Evolutionary conservation across 176 grass and related monocot genomes (phyloP), one percentile per base, ranked within the genome.

Genomic region (Tillandsia leiboldiana): DNA sequence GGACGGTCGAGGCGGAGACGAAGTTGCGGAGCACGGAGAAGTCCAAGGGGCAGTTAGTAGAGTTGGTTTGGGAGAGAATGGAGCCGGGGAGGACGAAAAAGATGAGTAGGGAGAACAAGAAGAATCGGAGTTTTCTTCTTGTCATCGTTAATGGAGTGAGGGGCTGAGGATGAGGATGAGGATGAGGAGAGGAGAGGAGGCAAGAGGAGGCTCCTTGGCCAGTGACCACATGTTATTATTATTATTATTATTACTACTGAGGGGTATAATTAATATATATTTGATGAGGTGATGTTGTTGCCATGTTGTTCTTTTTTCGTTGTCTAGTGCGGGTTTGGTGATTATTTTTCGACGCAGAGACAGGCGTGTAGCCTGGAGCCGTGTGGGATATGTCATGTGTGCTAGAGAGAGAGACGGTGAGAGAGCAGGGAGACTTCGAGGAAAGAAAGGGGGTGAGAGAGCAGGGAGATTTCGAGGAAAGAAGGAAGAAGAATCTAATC

Each of bases 41-140:
- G 83, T 92, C 81, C 2, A 97, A 86, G 3, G 86, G 89, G 77
- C 94, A 96, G 81, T 26, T 68, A 72, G 68, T 5, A n/a, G 29
- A 72, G 24, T 12, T 67, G 67, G n/a, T 9, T 52, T n/a, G 71
- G 78, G 33, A 56, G 57, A 24, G 73, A 22, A 14, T 57, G 29
- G 71, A 26, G 1, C 62, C 13, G 8, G 18, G 50, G 2, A 56
- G 20, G 26, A 56, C 13, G 4, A 2, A 26, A 61, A 71, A 52
- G 24, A 64, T 15, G 67, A 76, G 12, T 11, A 10, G 29, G 58
- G 61, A 48, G 26, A 15, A 53, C 68, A 28, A 7, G 79, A 9
- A 50, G 73, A 51, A 69, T 64, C 51, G 63, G 61, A 53, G 15
- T 53, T 61, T 20, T 61, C 56, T 61, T 61, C 33, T 42, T 61